These are phyloP conservation scores for Colletotrichum theobromicola DNA, from an alignment of 2,329 filamentous ascomycete genomes.

Conservation along the genomic window DNA sequence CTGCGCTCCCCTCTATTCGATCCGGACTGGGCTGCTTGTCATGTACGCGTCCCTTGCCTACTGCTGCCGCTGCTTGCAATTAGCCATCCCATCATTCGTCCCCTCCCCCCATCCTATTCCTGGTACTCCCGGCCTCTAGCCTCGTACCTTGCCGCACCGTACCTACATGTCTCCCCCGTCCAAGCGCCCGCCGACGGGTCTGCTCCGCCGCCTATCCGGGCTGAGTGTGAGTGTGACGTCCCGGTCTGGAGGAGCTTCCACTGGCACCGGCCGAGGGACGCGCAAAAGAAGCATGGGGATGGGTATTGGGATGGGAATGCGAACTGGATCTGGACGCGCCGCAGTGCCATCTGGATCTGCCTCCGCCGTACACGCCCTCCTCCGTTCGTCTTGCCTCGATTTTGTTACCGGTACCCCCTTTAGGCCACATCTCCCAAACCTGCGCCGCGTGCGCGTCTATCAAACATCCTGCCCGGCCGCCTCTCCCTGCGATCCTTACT, in stretches of 20 bases:
- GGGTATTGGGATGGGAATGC: neutral
- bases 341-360: slow-evolving; percentile 22
- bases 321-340: neutral
- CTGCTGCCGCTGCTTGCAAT: slow-evolving; percentile 13
- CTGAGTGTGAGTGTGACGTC: slow-evolving; percentile 21
- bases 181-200: slow-evolving; percentile 31
- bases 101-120: slow-evolving; percentile 2
- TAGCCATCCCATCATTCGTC: slow-evolving; percentile 16
- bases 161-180: slow-evolving; percentile 32
- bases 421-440: slow-evolving; percentile 35
- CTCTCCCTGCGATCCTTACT: slow-evolving; percentile 18
- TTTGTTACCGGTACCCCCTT: slow-evolving; percentile 14
- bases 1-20: neutral
- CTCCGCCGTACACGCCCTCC: slow-evolving; percentile 30
- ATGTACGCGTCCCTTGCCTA: slow-evolving; percentile 15
- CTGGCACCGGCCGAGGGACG: neutral
- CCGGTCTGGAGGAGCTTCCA: slow-evolving; percentile 6
- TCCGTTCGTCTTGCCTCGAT: slow-evolving; percentile 11
- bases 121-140: neutral
- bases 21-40: neutral
- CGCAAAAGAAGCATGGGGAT: neutral
- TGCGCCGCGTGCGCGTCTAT: slow-evolving; percentile 16
- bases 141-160: neutral
- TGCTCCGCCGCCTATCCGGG: slow-evolving; percentile 22
- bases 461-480: slow-evolving; percentile 10